Base-by-base conservation (phyloP, 2,329 filamentous ascomycete species). In the Fusarium bactridioides region DNA sequence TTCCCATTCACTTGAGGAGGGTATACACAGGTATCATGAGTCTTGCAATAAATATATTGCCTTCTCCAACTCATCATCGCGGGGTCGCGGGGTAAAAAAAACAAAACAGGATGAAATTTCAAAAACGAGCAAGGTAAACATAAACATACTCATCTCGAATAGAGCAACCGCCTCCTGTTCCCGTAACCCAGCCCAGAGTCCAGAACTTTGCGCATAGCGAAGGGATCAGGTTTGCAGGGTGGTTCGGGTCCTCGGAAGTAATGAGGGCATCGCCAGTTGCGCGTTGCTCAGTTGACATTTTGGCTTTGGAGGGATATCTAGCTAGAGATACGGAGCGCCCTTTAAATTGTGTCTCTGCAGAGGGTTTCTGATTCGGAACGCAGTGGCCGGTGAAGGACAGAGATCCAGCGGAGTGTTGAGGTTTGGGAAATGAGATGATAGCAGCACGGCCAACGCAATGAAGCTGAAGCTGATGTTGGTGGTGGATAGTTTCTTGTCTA, bases 121-220 rank as follows among this genome's bases (percentile, higher is more conserved):
- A 67, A 56, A 33, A n/a, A 27, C 29, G n/a, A 66, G 31, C 21
- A 29, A 35, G 27, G 7, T 10, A 23, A 78, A 78, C 82, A 78
- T 12, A 23, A 78, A 78, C 83, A 78, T 83, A 91, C 90, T 88
- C 86, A 71, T 91, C 83, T 66, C 90, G 88, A 77, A 96, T 95
- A 61, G 92, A 94, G 72, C 92, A 92, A 66, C 93, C 93, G 76
- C 93, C 93, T 68, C 93, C 93, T 5, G 93, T 96, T 63, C 93
- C 94, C 18, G 94, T 95, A 35, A 96, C 95, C 95, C 96, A 98
- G 76, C 96, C 96, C 77, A 97, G 87, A 23, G 89, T 94, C 89
- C 97, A 99, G 84, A 99, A 99, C 81, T 95, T 96, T 79, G 93
- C 92, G 85, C 96, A 99, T 54, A 99, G 89, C 53, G 93, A 92